Evolutionary conservation across 2,329 filamentous ascomycete species (phyloP).

Genomic region (Emericellopsis atlantica): DNA sequence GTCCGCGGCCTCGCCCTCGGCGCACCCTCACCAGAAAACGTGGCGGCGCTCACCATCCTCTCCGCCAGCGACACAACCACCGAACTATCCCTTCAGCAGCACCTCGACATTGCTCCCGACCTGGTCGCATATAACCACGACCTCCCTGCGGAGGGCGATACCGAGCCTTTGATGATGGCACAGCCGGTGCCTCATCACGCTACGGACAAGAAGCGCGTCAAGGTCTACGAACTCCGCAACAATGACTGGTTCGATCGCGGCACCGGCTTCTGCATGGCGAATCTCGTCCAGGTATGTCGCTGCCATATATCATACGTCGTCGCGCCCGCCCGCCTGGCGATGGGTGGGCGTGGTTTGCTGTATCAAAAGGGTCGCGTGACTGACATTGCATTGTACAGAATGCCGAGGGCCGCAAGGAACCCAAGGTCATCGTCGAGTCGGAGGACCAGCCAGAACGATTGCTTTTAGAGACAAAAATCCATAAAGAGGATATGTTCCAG

Average conservation of each 20-base stretch:
- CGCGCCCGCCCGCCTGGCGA: too few species aligned
- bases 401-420: slow-evolving; percentile 59
- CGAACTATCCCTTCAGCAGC: slow-evolving; percentile 47
- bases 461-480: slow-evolving; percentile 79
- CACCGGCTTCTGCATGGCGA: slow-evolving; percentile 85
- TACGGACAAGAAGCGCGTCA: slow-evolving; percentile 68
- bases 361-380: not conserved
- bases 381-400: slow-evolving; percentile 20
- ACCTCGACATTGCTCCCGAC: slow-evolving; percentile 42
- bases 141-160: slow-evolving; percentile 34
- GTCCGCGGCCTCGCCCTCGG: not conserved
- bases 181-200: slow-evolving; percentile 57
- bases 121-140: slow-evolving; percentile 36
- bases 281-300: slow-evolving; percentile 56
- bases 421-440: slow-evolving; percentile 80
- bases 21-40: slow-evolving; percentile 19
- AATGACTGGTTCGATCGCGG: slow-evolving; percentile 99
- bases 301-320: not conserved
- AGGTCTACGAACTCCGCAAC: slow-evolving; percentile 96
- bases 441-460: slow-evolving; percentile 80
- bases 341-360: too few species aligned
- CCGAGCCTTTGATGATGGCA: slow-evolving; percentile 58
- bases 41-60: slow-evolving; percentile 46
- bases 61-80: slow-evolving; percentile 32
- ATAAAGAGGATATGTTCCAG: slow-evolving; percentile 91